Evolutionary conservation across 1,284 basidiomycete genomes (phyloP).

Genomic region (Tilletiopsis washingtonensis): DNA sequence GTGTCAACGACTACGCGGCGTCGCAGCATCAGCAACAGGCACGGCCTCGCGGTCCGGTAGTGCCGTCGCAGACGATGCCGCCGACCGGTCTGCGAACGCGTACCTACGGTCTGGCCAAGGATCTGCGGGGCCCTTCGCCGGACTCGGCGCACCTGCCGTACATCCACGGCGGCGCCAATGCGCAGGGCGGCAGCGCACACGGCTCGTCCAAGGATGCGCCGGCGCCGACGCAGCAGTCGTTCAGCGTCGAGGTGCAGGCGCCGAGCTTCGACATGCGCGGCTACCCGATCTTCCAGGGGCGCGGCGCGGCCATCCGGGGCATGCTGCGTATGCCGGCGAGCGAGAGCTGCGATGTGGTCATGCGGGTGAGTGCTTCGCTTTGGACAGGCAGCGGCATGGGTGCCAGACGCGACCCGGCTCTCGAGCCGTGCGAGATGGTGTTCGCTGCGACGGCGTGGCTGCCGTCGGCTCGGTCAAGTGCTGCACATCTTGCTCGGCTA

Average conservation of each 20-base stretch:
- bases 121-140: constrained; percentile 2
- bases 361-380: constrained; percentile 14
- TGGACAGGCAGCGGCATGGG: neutral
- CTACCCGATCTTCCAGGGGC: constrained; percentile 28
- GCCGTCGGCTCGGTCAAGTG: too few species aligned
- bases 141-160: constrained; percentile 1
- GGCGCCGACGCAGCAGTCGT: constrained; percentile 6
- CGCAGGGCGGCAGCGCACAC: neutral
- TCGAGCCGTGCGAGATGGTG: too few species aligned
- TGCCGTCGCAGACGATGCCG: too few species aligned
- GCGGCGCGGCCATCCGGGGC: constrained; percentile 21
- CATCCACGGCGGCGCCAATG: neutral
- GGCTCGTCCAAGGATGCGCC: neutral
- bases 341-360: constrained; percentile 26
- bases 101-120: neutral
- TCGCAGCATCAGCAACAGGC: too few species aligned
- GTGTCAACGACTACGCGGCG: too few species aligned
- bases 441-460: too few species aligned
- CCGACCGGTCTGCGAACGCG: too few species aligned
- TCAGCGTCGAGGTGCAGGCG: constrained; percentile 37
- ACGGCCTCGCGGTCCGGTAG: too few species aligned
- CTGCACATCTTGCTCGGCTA: neutral
- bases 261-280: constrained; percentile 30
- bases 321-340: constrained; percentile 23
- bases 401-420: neutral